These are phyloP conservation scores for Tuber umbilicatum DNA, from an alignment of 495 filamentous ascomycete genomes.

Conservation along the genomic window DNA sequence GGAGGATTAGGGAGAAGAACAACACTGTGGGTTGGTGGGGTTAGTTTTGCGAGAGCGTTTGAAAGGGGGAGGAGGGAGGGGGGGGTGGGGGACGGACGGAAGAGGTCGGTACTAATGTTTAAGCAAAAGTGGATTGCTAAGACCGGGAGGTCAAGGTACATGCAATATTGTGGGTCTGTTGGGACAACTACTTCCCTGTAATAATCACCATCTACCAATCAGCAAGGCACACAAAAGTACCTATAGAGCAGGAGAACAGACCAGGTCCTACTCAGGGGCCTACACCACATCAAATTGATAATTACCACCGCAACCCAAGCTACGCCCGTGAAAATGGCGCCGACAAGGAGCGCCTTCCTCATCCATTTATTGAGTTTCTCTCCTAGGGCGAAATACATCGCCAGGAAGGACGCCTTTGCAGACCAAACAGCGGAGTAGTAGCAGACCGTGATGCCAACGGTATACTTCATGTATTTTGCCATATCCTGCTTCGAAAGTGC, in stretches of 20 bases:
- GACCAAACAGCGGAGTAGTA: neutral
- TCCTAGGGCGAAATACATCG: neutral
- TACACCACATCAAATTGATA: constrained; percentile 2
- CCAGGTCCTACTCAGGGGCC: constrained; percentile 3
- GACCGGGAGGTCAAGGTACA: neutral
- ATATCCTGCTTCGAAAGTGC: neutral
- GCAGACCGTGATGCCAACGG: neutral
- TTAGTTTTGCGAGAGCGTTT: neutral
- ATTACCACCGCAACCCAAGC: neutral
- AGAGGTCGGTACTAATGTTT: neutral
- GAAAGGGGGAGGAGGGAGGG: neutral
- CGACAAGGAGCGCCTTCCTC: neutral
- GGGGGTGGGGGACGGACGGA: neutral
- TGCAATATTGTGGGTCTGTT: neutral
- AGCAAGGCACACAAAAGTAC: neutral
- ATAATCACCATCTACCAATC: neutral
- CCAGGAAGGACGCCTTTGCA: neutral
- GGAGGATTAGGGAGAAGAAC: neutral
- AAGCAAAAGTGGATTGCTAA: neutral
- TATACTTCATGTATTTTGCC: constrained; percentile 2
- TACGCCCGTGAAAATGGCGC: neutral
- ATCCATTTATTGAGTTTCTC: neutral
- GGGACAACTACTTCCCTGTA: neutral
- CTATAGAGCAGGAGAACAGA: neutral
- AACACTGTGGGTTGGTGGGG: neutral